phyloP scores from a whole-genome alignment of 2,329 filamentous ascomycete species.

The Fusarium sp. region DNA sequence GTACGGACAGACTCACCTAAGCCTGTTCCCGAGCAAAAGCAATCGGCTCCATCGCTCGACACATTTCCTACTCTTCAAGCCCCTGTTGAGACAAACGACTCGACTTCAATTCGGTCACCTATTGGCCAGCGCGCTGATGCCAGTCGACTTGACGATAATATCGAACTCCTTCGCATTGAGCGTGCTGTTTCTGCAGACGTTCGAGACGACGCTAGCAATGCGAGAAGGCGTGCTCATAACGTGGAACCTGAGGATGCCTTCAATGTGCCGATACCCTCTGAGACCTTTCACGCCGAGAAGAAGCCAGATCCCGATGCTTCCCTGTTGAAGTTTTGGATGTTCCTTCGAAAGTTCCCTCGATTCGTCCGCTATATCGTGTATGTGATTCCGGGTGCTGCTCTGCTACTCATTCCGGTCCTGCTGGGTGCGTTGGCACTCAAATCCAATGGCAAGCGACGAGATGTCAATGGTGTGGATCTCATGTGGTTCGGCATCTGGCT shows the following conservation, averaged over 20 bases:
- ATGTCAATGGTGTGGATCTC: conserved; percentile 77
- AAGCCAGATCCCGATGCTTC: conserved; percentile 54
- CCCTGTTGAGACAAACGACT: conserved; percentile 45
- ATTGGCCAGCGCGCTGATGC: conserved; percentile 53
- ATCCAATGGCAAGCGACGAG: conserved; percentile 52
- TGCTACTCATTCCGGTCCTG: conserved; percentile 64
- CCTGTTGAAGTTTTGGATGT: conserved; percentile 60
- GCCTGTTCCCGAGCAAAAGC: conserved; percentile 39
- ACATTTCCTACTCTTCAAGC: conserved; percentile 52
- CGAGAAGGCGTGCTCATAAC: conserved; percentile 54
- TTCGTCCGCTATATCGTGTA: conserved; percentile 66
- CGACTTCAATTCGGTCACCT: conserved; percentile 44
- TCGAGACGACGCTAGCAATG: conserved; percentile 49
- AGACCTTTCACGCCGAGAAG: conserved; percentile 47
- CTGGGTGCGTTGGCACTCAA: conserved; percentile 59
- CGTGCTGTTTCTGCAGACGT: conserved; percentile 62
- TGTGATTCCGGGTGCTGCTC: conserved; percentile 60
- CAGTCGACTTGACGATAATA: conserved; percentile 62
- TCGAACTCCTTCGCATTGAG: conserved; percentile 65
- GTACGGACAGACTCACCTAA: conserved; percentile 20
- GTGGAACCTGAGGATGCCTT: conserved; percentile 63
- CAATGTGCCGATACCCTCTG: conserved; percentile 54
- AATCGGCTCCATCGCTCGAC: conserved; percentile 49
- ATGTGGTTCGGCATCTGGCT: conserved; percentile 97
- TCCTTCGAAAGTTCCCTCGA: conserved; percentile 65